Conservation (phyloP, 768 basidiomycete species). For the Mycena polygramma region DNA sequence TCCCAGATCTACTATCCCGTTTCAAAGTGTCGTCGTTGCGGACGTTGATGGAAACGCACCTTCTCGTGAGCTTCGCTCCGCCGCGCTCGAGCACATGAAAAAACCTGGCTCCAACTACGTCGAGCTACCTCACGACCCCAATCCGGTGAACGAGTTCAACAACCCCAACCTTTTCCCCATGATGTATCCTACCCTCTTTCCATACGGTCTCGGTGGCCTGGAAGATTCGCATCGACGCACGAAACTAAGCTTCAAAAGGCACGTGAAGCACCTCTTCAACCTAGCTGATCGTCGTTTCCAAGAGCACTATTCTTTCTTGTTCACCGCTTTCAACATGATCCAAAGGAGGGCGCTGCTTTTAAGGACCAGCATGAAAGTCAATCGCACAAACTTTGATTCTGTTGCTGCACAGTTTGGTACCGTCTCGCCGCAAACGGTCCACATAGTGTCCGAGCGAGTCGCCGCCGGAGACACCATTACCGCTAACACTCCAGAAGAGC, state of each 20-base stretch:
- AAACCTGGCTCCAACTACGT: not conserved
- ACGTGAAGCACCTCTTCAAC: not conserved
- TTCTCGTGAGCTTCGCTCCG: not conserved
- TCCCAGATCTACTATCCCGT: not conserved
- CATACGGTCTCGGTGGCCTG: not conserved
- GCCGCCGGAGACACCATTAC: too few relatives aligned
- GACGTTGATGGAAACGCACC: not conserved
- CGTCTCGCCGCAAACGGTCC: too few relatives aligned
- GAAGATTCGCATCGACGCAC: not conserved
- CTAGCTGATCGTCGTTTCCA: conserved; percentile 2
- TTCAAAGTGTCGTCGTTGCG: not conserved
- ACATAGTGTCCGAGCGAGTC: too few relatives aligned
- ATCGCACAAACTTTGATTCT: too few relatives aligned
- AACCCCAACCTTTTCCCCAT: not conserved
- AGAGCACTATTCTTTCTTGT: conserved; percentile 10
- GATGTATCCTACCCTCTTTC: conserved; percentile 8
- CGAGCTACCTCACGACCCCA: not conserved
- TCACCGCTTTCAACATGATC: not conserved
- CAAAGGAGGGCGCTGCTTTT: too few relatives aligned
- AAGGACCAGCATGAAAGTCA: too few relatives aligned
- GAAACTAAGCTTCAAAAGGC: not conserved
- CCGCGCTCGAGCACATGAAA: not conserved
- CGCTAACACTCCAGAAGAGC: too few relatives aligned
- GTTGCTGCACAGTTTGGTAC: too few relatives aligned
- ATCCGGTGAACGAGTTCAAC: conserved; percentile 15